These are phyloP conservation scores for Rhodotorula sp. DNA, from an alignment of 1,284 basidiomycete genomes.

Conservation along the genomic window DNA sequence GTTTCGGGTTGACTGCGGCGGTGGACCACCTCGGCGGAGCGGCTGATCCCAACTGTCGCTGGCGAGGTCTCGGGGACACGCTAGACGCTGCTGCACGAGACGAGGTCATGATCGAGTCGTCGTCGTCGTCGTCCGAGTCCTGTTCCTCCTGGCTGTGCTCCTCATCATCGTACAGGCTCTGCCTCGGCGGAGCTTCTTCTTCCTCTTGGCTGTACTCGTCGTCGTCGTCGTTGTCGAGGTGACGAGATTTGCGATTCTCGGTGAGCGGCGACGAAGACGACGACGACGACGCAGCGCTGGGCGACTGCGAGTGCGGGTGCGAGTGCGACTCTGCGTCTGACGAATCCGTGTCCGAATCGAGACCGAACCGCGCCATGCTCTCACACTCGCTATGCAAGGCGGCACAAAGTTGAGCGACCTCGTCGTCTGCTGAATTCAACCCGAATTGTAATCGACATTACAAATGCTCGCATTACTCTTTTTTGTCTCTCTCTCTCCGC, in stretches of 20 bases:
- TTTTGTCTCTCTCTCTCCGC: neutral
- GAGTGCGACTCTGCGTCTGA: neutral
- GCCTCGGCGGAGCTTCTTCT: slow-evolving; percentile 5
- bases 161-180: neutral
- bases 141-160: neutral
- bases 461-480: neutral
- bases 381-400: no score
- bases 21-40: neutral
- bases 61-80: neutral
- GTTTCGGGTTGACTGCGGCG: neutral
- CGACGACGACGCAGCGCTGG: neutral
- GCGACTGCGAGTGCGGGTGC: neutral
- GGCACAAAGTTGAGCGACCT: neutral
- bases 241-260: neutral
- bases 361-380: slow-evolving; percentile 34
- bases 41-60: neutral
- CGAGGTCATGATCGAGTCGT: slow-evolving; percentile 6
- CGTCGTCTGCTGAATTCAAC: neutral
- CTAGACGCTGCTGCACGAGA: neutral
- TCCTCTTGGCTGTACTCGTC: slow-evolving; percentile 1
- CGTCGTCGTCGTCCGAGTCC: neutral
- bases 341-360: slow-evolving; percentile 27
- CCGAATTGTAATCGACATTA: neutral
- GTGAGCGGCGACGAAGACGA: no score
- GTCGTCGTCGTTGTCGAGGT: slow-evolving; percentile 16